Base-by-base conservation (phyloP, 495 filamentous ascomycete species). In the Acidiella bohemica region DNA sequence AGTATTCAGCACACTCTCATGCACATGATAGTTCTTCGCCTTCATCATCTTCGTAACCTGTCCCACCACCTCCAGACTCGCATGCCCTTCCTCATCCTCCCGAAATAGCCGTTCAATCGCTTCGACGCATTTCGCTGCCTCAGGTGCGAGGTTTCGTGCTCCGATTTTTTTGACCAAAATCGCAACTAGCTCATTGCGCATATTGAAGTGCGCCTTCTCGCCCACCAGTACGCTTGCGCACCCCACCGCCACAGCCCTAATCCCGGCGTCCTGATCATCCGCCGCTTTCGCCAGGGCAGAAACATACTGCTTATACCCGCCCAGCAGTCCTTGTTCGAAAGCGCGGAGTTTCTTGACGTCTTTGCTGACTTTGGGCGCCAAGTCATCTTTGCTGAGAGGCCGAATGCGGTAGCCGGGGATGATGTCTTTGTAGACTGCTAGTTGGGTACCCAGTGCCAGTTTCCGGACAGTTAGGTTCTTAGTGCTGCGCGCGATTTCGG, bases 351-450 rank as follows among this genome's bases (percentile, higher is more conserved):
- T 78, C 56, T 77, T 73, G 28, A 95, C 86, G 16, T 96, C 90
- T 56, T 95, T 94, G 4, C 17, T 95, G 90, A 96, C 56, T 59
- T 90, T 93, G 25, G 72, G 76, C 18, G 67, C 67, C 52, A 73
- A 68, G 42, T 80, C 73, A 14, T 80, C 78, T 29, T 87, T 82
- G 2, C 67, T 67, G 5, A 81, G 59, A 14, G 86, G 84, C 14
- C 90, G 78, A 59, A 96, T 96, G 25, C 90, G 71, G 51, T 96
- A 97, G 5, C 88, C 90, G 0, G 90, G 90, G 32, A 97, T 94
- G 29, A 94, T 69, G 63, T 96, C 87, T 56, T 86, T 92, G 61
- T 84, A 97, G n/a, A 95, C 71, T 5, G 87, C 76, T 54, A 87
- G 67, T 59, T 93, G 86, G 14, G 86, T 80, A 12, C 75, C 82